These are phyloP conservation scores for Paulownia fortunei DNA, from an alignment of 257 asterid genomes.

Conservation along the genomic window DNA sequence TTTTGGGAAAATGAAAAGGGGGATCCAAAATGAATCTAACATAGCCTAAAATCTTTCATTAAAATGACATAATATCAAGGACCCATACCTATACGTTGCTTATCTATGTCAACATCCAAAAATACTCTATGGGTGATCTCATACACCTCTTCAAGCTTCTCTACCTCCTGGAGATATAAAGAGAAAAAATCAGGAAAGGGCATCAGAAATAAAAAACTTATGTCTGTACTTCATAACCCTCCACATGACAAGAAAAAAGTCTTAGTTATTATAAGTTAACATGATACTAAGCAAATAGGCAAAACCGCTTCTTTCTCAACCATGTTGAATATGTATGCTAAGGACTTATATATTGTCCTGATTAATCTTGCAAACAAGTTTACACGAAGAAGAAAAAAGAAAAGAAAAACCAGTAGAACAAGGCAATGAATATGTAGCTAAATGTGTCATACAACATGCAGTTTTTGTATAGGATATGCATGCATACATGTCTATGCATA, in stretches of 20 bases:
- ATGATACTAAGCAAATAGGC: not conserved
- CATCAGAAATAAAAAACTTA: constrained; percentile 21
- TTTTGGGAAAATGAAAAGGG: too few relatives aligned
- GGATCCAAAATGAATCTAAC: too few relatives aligned
- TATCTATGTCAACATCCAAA: constrained; percentile 89
- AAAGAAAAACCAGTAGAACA: not conserved
- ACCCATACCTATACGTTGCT: constrained; percentile 70
- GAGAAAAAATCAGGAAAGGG: not conserved
- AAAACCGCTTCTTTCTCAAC: not conserved
- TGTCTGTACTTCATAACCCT: not conserved
- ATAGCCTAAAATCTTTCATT: too few relatives aligned
- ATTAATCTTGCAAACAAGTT: constrained; percentile 5
- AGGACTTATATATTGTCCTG: not conserved
- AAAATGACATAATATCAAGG: not conserved
- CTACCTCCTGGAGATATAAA: constrained; percentile 53
- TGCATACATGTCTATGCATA: not conserved
- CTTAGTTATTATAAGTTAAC: constrained; percentile 1
- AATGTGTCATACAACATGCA: not conserved
- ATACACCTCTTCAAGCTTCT: constrained; percentile 55
- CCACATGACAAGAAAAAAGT: not conserved
- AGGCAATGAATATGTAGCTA: not conserved
- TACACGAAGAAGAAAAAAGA: not conserved
- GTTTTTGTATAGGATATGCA: not conserved
- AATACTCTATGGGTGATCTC: constrained; percentile 80
- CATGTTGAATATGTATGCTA: not conserved